Evolutionary conservation across 768 basidiomycete species (phyloP).

Genomic region (Hysterangium stoloniferum): DNA sequence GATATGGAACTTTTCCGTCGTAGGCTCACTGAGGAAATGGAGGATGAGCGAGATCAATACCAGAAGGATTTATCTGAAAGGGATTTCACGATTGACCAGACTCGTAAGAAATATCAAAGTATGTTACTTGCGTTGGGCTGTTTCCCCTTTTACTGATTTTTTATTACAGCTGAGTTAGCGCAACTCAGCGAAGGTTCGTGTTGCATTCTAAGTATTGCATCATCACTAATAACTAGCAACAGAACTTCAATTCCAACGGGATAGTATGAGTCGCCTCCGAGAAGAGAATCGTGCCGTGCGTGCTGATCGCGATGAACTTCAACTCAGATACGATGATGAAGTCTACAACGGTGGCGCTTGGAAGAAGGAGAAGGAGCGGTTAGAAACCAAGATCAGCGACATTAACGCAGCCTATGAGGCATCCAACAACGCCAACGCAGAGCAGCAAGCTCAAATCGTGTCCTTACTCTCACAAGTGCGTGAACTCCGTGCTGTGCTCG

Average conservation of each 20-base stretch:
- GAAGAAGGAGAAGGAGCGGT: slow-evolving; percentile 83
- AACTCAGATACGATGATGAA: slow-evolving; percentile 69
- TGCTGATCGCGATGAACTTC: slow-evolving; percentile 69
- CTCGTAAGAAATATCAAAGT: slow-evolving; percentile 84
- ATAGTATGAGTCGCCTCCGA: slow-evolving; percentile 63
- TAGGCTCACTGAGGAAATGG: slow-evolving; percentile 66
- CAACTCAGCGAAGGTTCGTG: slow-evolving; percentile 67
- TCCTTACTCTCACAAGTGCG: slow-evolving; percentile 80
- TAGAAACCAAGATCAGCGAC: slow-evolving; percentile 76
- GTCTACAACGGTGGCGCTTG: slow-evolving; percentile 70
- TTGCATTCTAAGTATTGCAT: not conserved
- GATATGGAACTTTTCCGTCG: slow-evolving; percentile 58
- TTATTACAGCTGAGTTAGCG: slow-evolving; percentile 55
- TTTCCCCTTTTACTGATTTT: slow-evolving; percentile 9
- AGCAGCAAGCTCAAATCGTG: slow-evolving; percentile 81
- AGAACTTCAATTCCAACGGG: slow-evolving; percentile 77
- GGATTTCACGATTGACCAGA: slow-evolving; percentile 72
- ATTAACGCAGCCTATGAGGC: slow-evolving; percentile 69
- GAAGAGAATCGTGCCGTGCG: slow-evolving; percentile 76
- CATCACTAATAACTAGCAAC: slow-evolving; percentile 5
- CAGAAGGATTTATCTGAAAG: slow-evolving; percentile 74
- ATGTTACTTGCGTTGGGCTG: slow-evolving; percentile 10
- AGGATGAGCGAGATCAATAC: slow-evolving; percentile 71
- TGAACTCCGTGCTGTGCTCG: slow-evolving; percentile 70
- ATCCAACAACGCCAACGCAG: slow-evolving; percentile 60